A percentile compares a stretch with the other conserved stretches of the same genome.
Conservation (phyloP, 768 basidiomycete species). For the Gloeopeniophorella convolvens region DNA sequence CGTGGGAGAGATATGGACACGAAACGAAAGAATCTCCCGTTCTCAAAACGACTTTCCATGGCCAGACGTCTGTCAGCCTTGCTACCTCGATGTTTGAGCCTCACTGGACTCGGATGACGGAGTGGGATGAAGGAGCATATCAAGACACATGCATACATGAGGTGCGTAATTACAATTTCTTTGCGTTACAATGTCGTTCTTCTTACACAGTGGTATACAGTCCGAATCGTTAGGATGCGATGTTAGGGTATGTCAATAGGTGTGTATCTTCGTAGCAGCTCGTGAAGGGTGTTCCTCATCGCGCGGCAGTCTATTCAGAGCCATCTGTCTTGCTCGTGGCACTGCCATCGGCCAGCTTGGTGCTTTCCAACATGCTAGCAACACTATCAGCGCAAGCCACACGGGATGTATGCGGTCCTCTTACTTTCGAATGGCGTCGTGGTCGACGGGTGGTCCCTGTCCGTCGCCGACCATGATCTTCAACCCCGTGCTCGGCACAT, state of each 20-base stretch:
- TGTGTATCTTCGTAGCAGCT: no score
- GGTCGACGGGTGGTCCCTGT: slow-evolving; percentile 49
- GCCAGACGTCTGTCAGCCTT: no score
- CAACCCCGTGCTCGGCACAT: slow-evolving; percentile 56
- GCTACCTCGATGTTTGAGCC: no score
- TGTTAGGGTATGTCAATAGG: background rate
- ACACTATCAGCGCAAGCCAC: background rate
- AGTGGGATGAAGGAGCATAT: no score
- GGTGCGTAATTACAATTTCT: no score
- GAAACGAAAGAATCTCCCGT: no score
- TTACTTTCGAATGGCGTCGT: slow-evolving; percentile 52
- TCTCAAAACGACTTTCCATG: no score
- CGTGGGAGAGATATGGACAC: no score
- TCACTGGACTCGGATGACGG: no score
- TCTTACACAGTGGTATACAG: background rate
- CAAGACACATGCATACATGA: no score
- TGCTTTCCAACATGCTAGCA: slow-evolving; percentile 42
- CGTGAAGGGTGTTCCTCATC: background rate
- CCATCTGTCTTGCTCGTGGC: slow-evolving; percentile 26
- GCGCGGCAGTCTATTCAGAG: slow-evolving; percentile 13
- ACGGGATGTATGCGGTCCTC: slow-evolving; percentile 18
- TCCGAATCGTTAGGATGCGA: slow-evolving; percentile 1
- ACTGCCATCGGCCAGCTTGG: slow-evolving; percentile 30
- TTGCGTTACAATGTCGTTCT: no score
- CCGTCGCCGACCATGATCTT: slow-evolving; percentile 69